phyloP scores from a whole-genome alignment of 176 grass and related monocot species.

The Lolium multiflorum region DNA sequence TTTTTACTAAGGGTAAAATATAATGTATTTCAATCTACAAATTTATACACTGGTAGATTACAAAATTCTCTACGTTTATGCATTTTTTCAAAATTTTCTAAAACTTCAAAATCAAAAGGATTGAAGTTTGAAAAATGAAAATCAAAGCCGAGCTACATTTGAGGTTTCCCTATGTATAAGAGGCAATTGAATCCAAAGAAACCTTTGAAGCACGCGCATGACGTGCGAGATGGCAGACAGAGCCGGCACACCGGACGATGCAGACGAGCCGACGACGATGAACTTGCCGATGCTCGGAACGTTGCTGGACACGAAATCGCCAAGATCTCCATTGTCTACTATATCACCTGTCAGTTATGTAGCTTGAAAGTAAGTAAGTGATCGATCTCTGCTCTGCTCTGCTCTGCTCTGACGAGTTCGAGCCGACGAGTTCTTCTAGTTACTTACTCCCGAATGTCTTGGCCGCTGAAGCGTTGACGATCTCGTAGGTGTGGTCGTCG shows the following conservation, averaged over 20 bases:
- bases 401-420: not conserved
- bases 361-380: not conserved
- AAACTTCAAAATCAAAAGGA: too few species aligned
- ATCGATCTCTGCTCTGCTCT: not conserved
- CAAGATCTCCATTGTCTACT: slow-evolving; percentile 70
- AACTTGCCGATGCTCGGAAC: slow-evolving; percentile 73
- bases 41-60: too few species aligned
- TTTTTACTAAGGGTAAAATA: too few species aligned
- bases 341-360: slow-evolving; percentile 43
- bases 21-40: too few species aligned
- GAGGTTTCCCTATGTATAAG: too few species aligned
- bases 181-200: not conserved
- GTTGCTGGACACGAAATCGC: slow-evolving; percentile 66
- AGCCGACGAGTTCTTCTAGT: not conserved
- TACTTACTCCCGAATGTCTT: slow-evolving; percentile 67
- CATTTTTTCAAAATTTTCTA: too few species aligned
- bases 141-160: too few species aligned
- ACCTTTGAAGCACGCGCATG: slow-evolving; percentile 73
- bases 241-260: slow-evolving; percentile 49
- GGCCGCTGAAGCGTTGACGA: slow-evolving; percentile 57
- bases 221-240: slow-evolving; percentile 79
- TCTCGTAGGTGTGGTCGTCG: slow-evolving; percentile 62
- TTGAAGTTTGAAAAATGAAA: too few species aligned
- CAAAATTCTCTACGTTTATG: too few species aligned
- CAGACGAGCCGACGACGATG: slow-evolving; percentile 1